These are phyloP conservation scores for Lentinula raphanica DNA, from an alignment of 768 basidiomycete genomes.

Conservation along the genomic window DNA sequence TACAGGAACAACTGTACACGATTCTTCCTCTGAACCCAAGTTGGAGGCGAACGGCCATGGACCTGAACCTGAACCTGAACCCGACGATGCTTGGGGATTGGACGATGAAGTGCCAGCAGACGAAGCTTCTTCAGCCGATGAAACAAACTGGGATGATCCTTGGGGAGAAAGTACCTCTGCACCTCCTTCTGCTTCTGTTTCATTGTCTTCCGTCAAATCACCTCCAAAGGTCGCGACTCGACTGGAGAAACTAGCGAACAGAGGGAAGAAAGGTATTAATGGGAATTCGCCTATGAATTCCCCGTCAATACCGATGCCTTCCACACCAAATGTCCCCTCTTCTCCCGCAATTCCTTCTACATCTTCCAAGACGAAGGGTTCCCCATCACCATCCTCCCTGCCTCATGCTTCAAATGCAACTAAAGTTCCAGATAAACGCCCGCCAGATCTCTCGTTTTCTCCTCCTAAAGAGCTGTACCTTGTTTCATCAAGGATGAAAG, in stretches of 20 bases:
- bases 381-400: not conserved
- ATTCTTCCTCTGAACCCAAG: conserved; percentile 16
- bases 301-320: conserved; percentile 12
- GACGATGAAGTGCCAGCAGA: conserved; percentile 40
- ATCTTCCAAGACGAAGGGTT: not conserved
- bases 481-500: conserved; percentile 54
- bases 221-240: conserved; percentile 53
- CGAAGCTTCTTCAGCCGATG: conserved; percentile 29
- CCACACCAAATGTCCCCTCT: conserved; percentile 15
- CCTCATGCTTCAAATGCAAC: conserved; percentile 12
- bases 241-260: conserved; percentile 52
- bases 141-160: conserved; percentile 60
- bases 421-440: conserved; percentile 20
- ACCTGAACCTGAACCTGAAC: conserved; percentile 30
- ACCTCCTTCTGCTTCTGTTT: conserved; percentile 18
- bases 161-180: conserved; percentile 49
- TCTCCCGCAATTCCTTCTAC: conserved; percentile 15
- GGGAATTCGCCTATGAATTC: conserved; percentile 23
- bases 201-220: conserved; percentile 27
- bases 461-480: conserved; percentile 48
- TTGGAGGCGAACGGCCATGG: conserved; percentile 10
- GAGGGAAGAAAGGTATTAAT: conserved; percentile 42
- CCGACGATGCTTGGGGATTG: conserved; percentile 71
- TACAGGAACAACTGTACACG: conserved; percentile 33
- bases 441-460: conserved; percentile 19